phyloP scores from a whole-genome alignment of 441 rosid species.

The Pelargonium cotyledonis region DNA sequence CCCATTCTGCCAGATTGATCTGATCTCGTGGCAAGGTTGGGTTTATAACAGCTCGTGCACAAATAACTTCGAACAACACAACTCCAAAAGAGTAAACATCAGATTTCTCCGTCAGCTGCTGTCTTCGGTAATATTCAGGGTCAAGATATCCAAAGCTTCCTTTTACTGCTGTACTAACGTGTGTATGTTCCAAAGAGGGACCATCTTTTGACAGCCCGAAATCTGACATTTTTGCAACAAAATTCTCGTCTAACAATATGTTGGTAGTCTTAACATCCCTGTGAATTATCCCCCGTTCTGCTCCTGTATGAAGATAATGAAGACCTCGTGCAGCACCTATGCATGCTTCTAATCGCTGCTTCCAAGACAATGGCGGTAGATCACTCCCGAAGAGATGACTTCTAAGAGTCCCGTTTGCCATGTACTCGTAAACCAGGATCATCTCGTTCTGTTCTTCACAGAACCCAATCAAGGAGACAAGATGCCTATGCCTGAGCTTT shows the following conservation, averaged over 20 bases:
- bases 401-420: conserved; percentile 96
- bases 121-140: conserved; percentile 95
- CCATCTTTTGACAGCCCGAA: conserved; percentile 97
- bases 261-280: conserved; percentile 97
- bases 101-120: conserved; percentile 87
- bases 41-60: conserved; percentile 89
- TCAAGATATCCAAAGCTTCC: conserved; percentile 98
- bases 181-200: conserved; percentile 87
- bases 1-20: conserved; percentile 98
- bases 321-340: conserved; percentile 95
- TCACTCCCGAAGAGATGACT: conserved; percentile 90
- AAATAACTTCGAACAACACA: conserved; percentile 89
- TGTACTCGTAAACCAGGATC: conserved; percentile 88
- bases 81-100: conserved; percentile 97
- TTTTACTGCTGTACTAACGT: conserved; percentile 96
- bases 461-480: conserved; percentile 93
- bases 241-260: conserved; percentile 81
- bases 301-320: conserved; percentile 93
- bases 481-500: conserved; percentile 90
- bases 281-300: conserved; percentile 90
- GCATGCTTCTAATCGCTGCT: conserved; percentile 89
- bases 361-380: conserved; percentile 78
- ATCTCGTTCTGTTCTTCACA: conserved; percentile 94
- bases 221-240: conserved; percentile 94
- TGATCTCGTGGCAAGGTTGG: conserved; percentile 93